Evolutionary conservation across 306 rosid species (phyloP), one percentile per base, ranked within the genome.

Genomic region (Trifolium repens): DNA sequence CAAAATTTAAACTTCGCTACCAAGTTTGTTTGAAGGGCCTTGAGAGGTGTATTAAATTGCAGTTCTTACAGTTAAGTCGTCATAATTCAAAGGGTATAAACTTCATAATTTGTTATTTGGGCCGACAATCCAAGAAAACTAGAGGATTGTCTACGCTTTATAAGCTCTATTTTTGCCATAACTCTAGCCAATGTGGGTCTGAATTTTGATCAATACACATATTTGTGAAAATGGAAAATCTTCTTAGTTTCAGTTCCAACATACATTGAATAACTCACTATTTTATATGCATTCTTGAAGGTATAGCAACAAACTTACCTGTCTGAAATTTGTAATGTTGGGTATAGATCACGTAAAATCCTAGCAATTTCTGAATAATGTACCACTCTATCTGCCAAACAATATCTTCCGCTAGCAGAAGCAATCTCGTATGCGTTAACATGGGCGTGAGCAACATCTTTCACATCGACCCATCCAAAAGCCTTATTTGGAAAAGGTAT

Each of bases 391-490:
- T 83, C 92, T 37, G 61, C 80, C 85, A 89, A 32, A 66, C 86
- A 87, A 71, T 88, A 87, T 79, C 98, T 83, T 78, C 98, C 96
- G 60, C 62, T 81, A 6, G 98, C 96, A n/a, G 96, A 88, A 84
- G 94, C 84, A 66, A 79, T 86, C 87, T 93, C 97, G 87, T 71
- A 93, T 12, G 97, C 97, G 59, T 57, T 83, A 78, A 91, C 79
- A 75, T 93, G 98, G 7, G 98, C 96, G 1, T 81, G 68, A 32
- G 93, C 94, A 65, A 89, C 98, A 79, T 93, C 96, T 80, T 86
- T 93, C 40, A 93, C 96, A 43, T 91, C 58, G 26, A 91, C 80
- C 97, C 90, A 93, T 72, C 92, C 92, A 50, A 75, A 37, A 63
- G 74, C 26, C 8, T 3, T 12, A 71, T 93, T 89, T 19, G 82